Conservation (phyloP, 2,329 filamentous ascomycete species). For the Alternaria solani region DNA sequence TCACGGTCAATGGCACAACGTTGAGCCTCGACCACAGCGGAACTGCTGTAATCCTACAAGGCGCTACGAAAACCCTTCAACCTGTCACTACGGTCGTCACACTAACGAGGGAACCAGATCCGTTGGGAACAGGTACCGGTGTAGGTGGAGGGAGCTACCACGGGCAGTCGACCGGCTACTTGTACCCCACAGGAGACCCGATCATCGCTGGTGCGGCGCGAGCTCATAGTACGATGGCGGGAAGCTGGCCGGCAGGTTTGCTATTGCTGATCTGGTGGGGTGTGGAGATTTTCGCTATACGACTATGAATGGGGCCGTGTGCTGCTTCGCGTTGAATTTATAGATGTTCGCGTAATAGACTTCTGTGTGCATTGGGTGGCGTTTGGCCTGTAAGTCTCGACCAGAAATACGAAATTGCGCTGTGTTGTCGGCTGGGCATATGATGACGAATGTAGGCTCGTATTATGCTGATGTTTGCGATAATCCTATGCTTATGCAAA, state of each 20-base stretch:
- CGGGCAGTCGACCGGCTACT: slow-evolving; percentile 4
- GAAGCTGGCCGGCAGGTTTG: slow-evolving; percentile 22
- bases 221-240: neutral
- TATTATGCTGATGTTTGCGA: neutral
- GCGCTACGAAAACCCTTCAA: slow-evolving; percentile 30
- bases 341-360: slow-evolving; percentile 15
- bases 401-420: neutral
- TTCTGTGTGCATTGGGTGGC: slow-evolving; percentile 17
- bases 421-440: neutral
- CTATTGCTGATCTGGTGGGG: slow-evolving; percentile 22
- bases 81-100: slow-evolving; percentile 36
- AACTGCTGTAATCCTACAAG: slow-evolving; percentile 39
- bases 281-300: slow-evolving; percentile 26
- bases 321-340: neutral
- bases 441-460: too few relatives aligned
- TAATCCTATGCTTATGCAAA: neutral
- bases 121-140: neutral
- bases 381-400: slow-evolving; percentile 3
- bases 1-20: slow-evolving; percentile 44
- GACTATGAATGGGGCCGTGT: slow-evolving; percentile 19
- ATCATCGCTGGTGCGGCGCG: slow-evolving; percentile 7
- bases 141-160: slow-evolving; percentile 5
- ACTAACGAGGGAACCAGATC: slow-evolving; percentile 13
- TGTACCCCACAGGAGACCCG: slow-evolving; percentile 17
- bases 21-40: slow-evolving; percentile 42